Evolutionary conservation across 805 yeast species (phyloP).

Genomic region (Myxozyma neglecta): DNA sequence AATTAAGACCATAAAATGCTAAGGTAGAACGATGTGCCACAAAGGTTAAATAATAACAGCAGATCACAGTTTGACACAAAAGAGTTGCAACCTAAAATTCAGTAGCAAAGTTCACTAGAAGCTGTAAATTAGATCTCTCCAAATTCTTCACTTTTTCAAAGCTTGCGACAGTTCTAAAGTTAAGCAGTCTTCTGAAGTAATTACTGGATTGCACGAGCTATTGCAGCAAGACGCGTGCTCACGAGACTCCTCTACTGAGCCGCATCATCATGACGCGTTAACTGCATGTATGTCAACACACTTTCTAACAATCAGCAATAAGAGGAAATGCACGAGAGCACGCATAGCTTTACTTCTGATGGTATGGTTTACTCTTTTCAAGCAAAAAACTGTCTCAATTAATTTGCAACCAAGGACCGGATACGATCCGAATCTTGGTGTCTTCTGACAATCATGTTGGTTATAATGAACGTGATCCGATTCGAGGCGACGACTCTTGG

Average conservation of each 20-base stretch:
- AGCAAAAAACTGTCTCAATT: neutral
- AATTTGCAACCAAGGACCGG: slow-evolving; percentile 32
- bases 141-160: too few species aligned
- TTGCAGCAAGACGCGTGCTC: slow-evolving; percentile 1
- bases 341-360: neutral
- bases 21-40: too few species aligned
- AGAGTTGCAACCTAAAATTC: too few species aligned
- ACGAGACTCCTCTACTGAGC: neutral
- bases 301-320: neutral
- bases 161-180: too few species aligned
- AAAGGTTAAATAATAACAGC: too few species aligned
- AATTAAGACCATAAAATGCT: too few species aligned
- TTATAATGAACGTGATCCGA: slow-evolving; percentile 82
- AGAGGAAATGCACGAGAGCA: neutral
- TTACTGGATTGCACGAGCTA: neutral
- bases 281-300: neutral
- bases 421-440: slow-evolving; percentile 73
- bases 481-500: slow-evolving; percentile 89
- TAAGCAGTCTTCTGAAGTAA: neutral
- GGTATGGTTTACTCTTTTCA: neutral
- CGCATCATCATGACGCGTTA: neutral
- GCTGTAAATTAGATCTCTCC: too few species aligned
- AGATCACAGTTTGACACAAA: too few species aligned
- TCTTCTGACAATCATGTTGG: slow-evolving; percentile 98
- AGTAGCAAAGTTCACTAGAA: too few species aligned